A percentile compares a stretch with the other conserved stretches of the same genome.
phyloP scores from a whole-genome alignment of 2,329 filamentous ascomycete species.

The Allantophomopsis cytisporea region DNA sequence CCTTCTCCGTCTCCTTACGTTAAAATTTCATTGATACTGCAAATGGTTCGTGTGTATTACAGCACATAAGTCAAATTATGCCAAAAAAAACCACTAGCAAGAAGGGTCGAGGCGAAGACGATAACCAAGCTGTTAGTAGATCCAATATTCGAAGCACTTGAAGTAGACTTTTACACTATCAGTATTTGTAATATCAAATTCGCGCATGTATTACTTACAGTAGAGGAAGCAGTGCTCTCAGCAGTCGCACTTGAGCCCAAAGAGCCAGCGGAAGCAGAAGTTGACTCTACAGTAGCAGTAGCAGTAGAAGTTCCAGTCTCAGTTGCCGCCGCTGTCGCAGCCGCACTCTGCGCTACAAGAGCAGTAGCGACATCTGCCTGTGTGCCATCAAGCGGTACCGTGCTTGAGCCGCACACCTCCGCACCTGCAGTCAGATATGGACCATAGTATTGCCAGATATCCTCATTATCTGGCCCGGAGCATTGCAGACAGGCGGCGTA shows the following conservation, averaged over 20 bases:
- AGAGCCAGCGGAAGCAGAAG: not conserved
- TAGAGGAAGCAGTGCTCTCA: too few relatives aligned
- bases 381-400: not conserved
- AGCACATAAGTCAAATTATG: too few relatives aligned
- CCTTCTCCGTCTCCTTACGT: too few relatives aligned
- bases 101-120: too few relatives aligned
- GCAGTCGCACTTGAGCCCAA: not conserved
- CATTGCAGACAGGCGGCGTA: conserved; percentile 1
- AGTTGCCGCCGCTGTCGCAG: not conserved
- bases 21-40: too few relatives aligned
- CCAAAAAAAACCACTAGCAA: too few relatives aligned
- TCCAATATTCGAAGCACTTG: too few relatives aligned
- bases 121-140: too few relatives aligned
- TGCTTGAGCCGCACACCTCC: not conserved
- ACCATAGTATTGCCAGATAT: conserved; percentile 2
- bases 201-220: too few relatives aligned
- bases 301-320: not conserved
- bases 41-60: too few relatives aligned
- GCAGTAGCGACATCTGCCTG: not conserved
- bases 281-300: not conserved
- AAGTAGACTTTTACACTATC: too few relatives aligned
- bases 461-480: not conserved
- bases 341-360: not conserved
- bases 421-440: not conserved
- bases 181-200: too few relatives aligned